Base-by-base conservation (phyloP, 2,329 filamentous ascomycete genomes). In the Leptosphaerulina australis region DNA sequence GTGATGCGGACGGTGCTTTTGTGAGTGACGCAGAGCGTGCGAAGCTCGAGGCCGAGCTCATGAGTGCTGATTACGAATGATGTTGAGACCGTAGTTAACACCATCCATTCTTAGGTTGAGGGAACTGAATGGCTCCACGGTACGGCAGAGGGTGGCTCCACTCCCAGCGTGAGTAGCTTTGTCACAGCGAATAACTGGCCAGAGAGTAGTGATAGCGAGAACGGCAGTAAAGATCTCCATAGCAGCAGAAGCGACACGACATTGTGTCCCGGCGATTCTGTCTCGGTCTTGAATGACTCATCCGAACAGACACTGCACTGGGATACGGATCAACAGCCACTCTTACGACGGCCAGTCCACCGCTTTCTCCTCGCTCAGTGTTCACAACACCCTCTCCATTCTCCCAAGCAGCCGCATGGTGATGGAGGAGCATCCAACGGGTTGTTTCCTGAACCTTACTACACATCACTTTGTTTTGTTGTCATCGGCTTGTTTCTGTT, bases 11-110 rank as follows among this genome's bases (percentile, higher is more conserved):
- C 18, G 55, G 59, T 15, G 18, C 41, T 9, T 41, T 41, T 46
- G 30, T 38, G 48, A 46, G 48, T 29, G 48, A 51, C 14, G 44
- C 44, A 17, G 60, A 56, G 31, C 60, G 62, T 15, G 66, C 67
- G 10, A 55, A 68, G 47, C 62, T 70, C 3, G 67, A 72, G 30
- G 68, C 70, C 2, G 70, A 71, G 43, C 63, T 71, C 40, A 55
- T 60, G 44, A 62, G 62, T 17, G 59, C 63, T 3, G 60, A 70
- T 29, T 53, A 60, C 51, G 59, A 62, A 18, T 68, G 64, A 48
- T 62, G 66, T 12, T 12, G n/a, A 12, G 15, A 28, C 20, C 11
- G 3, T 31, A 26, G 14, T 45, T 28, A 26, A 21, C 43, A n/a
- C 1, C 1, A 17, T n/a, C 12, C 17, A 5, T 18, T 24, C 14